Evolutionary conservation across 1,284 basidiomycete genomes (phyloP), one percentile per base, ranked within the genome.

Genomic region (Moesziomyces sp.): DNA sequence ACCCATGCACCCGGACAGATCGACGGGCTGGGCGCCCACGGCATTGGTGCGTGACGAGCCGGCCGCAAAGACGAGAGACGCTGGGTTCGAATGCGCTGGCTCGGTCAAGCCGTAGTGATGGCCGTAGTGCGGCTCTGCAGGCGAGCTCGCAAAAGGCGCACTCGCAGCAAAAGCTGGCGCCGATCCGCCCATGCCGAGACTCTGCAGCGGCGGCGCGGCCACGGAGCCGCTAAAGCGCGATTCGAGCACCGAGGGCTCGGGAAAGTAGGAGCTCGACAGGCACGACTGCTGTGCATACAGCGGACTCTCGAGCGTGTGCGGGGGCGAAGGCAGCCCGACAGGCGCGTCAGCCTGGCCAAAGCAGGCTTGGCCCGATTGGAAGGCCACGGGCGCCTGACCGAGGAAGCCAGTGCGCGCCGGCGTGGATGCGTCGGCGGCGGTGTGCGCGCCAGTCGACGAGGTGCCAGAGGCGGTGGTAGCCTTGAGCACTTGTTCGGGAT

Each of bases 221-320:
- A 26, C 6, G 24, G 24, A 26, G 24, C 24, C 7, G 35, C 24
- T 40, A 11, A 57, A 52, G 16, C 49, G 61, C 30, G 47, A 46
- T 21, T 61, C 55, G 23, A 63, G 53, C 1, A 57, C 43, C 23
- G 60, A 63, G 9, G 64, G 54, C 18, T 62, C 53, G 13, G 62
- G 66, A 50, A 74, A 74, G 71, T 74, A 74, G 0, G 71, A 74
- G 52, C 66, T 69, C 21, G 71, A 74, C 44, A 69, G 46, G 9
- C 55, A 69, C 16, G 71, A 74, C 24, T 74, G 71, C 47, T 74
- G 71, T n/a, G 71, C 65, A 14, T 65, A 69, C 13, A 74, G 58
- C 4, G 71, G 71, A 13, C 65, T 74, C 38, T 64, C 66, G 13
- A n/a, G 21, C n/a, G 54, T 24, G 18, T 60, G 57, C 19, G 50